A percentile compares a stretch with the other conserved stretches of the same genome.
Evolutionary conservation across 495 filamentous ascomycete species (phyloP).

Genomic region (Neurospora sp.): DNA sequence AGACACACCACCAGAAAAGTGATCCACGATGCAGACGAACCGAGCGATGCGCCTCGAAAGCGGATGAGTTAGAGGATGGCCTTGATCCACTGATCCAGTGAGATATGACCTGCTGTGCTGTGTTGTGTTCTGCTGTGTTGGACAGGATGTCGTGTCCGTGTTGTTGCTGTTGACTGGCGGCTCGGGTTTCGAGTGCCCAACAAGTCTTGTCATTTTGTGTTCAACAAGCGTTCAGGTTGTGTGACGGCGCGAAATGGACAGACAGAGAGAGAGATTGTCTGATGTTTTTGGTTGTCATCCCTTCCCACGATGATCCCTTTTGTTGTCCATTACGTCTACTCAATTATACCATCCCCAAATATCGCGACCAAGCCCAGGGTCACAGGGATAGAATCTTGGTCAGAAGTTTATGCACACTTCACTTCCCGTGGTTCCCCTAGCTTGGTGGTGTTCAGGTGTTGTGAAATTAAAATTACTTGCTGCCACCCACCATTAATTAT

Average conservation of each 20-base stretch:
- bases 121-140: not conserved
- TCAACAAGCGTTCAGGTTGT: not conserved
- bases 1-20: not conserved
- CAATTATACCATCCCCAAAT: not conserved
- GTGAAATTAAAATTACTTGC: not conserved
- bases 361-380: not conserved
- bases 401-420: not conserved
- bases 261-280: not conserved
- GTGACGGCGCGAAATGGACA: not conserved
- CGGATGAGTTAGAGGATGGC: not conserved
- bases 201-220: not conserved
- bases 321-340: not conserved
- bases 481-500: not conserved
- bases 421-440: not conserved
- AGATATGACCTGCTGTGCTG: not conserved
- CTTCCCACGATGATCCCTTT: not conserved
- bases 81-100: not conserved
- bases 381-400: not conserved
- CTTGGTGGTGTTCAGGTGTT: not conserved
- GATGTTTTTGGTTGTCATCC: not conserved
- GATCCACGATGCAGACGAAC: not conserved
- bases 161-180: not conserved
- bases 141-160: not conserved
- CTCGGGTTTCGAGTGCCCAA: not conserved
- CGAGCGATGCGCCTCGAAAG: not conserved